phyloP scores from a whole-genome alignment of 1,139 yeast genomes.

The Yamadazyma mexicana region DNA sequence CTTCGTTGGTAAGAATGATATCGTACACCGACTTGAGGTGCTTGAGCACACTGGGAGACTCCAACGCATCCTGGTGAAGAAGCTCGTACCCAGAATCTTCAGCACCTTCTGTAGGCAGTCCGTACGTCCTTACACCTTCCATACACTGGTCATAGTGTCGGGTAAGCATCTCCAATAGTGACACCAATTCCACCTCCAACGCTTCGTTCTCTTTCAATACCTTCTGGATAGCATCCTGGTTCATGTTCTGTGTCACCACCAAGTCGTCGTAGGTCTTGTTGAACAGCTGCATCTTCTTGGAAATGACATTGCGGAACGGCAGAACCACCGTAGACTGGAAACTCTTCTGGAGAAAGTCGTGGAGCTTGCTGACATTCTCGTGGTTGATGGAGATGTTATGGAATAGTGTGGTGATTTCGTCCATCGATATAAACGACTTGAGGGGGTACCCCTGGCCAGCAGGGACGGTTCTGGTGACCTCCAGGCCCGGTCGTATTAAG shows the following conservation, averaged over 20 bases:
- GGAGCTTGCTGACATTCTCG: constrained; percentile 26
- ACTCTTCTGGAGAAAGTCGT: constrained; percentile 20
- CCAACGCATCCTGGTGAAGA: constrained; percentile 34
- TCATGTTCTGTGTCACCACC: constrained; percentile 14
- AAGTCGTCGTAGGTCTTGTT: constrained; percentile 24
- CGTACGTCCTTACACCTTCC: constrained; percentile 30
- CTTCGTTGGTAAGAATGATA: constrained; percentile 37
- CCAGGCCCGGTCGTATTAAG: constrained; percentile 12
- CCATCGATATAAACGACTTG: constrained; percentile 38
- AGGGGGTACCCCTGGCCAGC: constrained; percentile 8
- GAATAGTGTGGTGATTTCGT: constrained; percentile 27
- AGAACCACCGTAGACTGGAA: constrained; percentile 17
- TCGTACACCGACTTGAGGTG: constrained; percentile 36
- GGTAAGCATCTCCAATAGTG: constrained; percentile 68
- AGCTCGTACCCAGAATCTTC: constrained; percentile 32
- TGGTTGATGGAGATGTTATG: constrained; percentile 29
- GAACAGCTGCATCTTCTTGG: constrained; percentile 18
- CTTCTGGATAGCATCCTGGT: constrained; percentile 18
- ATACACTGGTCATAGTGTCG: constrained; percentile 80
- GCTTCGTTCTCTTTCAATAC: constrained; percentile 43
- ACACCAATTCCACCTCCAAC: constrained; percentile 71
- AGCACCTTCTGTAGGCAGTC: constrained; percentile 4
- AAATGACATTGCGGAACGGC: constrained; percentile 16
- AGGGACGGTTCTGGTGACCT: background rate
- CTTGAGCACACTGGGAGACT: constrained; percentile 31